Base-by-base conservation (phyloP, 2,329 filamentous ascomycete species). In the Dactylellina cionopaga region DNA sequence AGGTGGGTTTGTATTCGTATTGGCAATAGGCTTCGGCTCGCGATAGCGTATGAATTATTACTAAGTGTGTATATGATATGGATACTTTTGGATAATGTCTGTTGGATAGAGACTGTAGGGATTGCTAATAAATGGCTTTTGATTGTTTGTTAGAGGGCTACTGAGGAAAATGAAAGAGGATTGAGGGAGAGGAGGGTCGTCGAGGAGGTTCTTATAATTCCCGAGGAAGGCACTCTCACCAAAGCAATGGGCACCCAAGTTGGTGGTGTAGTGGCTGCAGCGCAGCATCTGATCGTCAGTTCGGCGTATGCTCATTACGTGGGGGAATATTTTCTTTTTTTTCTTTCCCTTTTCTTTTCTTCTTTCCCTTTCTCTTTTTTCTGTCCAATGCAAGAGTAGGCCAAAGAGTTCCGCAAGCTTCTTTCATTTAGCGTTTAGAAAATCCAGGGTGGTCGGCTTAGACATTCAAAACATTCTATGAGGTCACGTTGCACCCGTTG, bases 391-490 rank as follows among this genome's bases (percentile, higher is more conserved):
- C 46, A 5, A 31, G 15, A 19, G 46, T 15, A 51, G 3, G n/a
- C 31, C 43, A 31, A 71, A 71, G 58, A 71, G 66, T 71, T 71
- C 66, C 66, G 58, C 58, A 71, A 65, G 49, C 66, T 71, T 71
- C 51, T 62, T 64, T 69, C 41, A 71, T 43, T 72, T 82, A 80
- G 76, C 82, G 82, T 77, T 81, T 81, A 46, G 51, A 51, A 78
- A 75, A 77, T 71, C 52, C 66, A 71, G 66, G 66, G 66, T 63
- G 58, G 66, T 35, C 65, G 56, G 65, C 55, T 70, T 52, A 64
- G 43, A 39, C 46, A 59, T 33, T 25, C 66, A 46, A 71, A 49
- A 63, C 55, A 51, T 44, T 47, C 29, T 58, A 71, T 71, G 66
- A 71, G 66, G 66, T 71, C 66, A 71, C 58, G 66, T 64, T 64